Conservation (phyloP, 1,139 yeast species). For the Debaryomyces nepalensis region DNA sequence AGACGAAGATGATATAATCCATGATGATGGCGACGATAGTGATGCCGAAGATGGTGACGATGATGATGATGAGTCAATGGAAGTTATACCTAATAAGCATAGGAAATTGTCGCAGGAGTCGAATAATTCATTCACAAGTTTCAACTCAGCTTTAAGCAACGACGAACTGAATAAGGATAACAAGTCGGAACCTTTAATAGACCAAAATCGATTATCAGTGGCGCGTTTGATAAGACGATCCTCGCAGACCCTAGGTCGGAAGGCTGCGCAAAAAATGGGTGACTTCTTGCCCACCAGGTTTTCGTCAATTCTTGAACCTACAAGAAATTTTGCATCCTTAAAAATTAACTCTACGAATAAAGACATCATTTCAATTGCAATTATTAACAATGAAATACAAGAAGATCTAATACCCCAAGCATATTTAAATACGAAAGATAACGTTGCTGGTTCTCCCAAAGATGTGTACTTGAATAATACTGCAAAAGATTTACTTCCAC, state of each 20-base stretch:
- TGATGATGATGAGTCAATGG: conserved; percentile 33
- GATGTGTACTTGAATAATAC: conserved; percentile 19
- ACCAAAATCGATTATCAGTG: conserved; percentile 69
- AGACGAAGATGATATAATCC: conserved; percentile 34
- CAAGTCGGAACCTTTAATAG: conserved; percentile 66
- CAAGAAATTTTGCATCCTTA: conserved; percentile 90
- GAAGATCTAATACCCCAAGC: conserved; percentile 44
- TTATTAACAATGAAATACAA: conserved; percentile 51
- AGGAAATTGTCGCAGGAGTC: conserved; percentile 48
- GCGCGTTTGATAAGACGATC: conserved; percentile 68
- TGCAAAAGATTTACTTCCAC: conserved; percentile 43
- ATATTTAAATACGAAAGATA: conserved; percentile 28
- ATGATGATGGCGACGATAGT: conserved; percentile 36
- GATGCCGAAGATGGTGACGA: conserved; percentile 35
- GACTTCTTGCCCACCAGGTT: conserved; percentile 83
- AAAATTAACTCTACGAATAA: conserved; percentile 72
- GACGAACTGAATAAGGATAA: conserved; percentile 30
- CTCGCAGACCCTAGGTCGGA: conserved; percentile 63
- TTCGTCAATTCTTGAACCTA: conserved; percentile 86
- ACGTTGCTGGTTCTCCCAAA: conserved; percentile 17
- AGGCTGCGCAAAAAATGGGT: conserved; percentile 89
- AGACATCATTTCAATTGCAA: conserved; percentile 67
- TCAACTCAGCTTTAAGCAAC: conserved; percentile 34
- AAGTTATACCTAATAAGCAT: conserved; percentile 34
- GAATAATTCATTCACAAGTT: conserved; percentile 42